Conservation (phyloP, 2,329 filamentous ascomycete genomes). For the Knufia fluminis region DNA sequence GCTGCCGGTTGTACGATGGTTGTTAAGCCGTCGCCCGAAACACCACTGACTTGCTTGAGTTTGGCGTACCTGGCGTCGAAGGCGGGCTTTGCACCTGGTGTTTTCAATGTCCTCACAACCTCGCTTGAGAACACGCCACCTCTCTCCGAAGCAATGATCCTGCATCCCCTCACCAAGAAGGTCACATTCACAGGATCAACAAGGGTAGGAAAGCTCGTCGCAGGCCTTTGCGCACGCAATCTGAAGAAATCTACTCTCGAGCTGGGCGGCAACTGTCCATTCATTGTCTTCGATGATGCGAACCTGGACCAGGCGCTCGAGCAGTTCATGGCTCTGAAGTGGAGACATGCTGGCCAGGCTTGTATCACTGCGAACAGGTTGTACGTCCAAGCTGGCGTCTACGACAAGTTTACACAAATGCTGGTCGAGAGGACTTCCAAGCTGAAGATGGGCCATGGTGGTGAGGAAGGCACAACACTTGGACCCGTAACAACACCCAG, state of each 20-base stretch:
- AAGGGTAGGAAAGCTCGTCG: conserved; percentile 53
- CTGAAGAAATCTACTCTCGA: conserved; percentile 58
- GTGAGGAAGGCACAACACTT: conserved; percentile 46
- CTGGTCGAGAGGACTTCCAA: conserved; percentile 43
- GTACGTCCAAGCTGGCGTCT: conserved; percentile 35
- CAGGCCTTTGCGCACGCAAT: conserved; percentile 49
- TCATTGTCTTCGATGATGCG: conserved; percentile 56
- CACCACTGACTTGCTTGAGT: conserved; percentile 48
- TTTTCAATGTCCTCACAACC: conserved; percentile 53
- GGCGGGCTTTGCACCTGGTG: conserved; percentile 51
- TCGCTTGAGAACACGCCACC: conserved; percentile 32
- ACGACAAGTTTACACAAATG: conserved; percentile 46
- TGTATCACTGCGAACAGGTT: conserved; percentile 39
- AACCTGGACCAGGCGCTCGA: conserved; percentile 43
- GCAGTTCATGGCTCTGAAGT: conserved; percentile 34
- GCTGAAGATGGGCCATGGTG: conserved; percentile 53
- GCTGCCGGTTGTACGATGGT: conserved; percentile 69
- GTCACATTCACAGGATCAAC: conserved; percentile 53
- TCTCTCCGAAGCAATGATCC: conserved; percentile 42
- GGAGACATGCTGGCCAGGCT: conserved; percentile 36
- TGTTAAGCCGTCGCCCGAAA: conserved; percentile 62
- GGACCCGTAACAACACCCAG: conserved; percentile 51
- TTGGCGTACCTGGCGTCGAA: conserved; percentile 44
- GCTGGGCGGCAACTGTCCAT: conserved; percentile 56
- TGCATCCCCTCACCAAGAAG: conserved; percentile 52